Percentiles rank a stretch among this genome's conserved stretches.
phyloP scores from a whole-genome alignment of 2,329 filamentous ascomycete species.

The Talaromyces pinophilus region DNA sequence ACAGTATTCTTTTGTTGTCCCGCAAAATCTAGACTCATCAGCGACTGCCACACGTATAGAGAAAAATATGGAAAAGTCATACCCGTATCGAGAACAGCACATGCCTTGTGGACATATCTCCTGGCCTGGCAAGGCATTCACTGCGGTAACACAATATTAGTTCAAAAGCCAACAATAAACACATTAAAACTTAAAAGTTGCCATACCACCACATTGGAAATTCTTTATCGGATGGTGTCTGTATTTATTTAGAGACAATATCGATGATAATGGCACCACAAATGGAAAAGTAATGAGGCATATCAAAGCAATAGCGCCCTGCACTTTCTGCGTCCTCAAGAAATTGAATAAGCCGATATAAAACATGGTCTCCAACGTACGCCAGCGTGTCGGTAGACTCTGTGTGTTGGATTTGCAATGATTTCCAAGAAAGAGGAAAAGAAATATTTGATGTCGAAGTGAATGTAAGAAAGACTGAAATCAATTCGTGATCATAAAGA shows the following conservation, averaged over 20 bases:
- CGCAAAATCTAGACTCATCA: constrained; percentile 22
- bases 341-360: constrained; percentile 18
- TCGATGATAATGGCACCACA: constrained; percentile 36
- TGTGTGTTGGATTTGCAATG: not conserved
- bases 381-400: not conserved
- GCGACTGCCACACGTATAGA: constrained; percentile 34
- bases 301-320: constrained; percentile 37
- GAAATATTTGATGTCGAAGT: not conserved
- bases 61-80: constrained; percentile 13
- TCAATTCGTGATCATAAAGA: not conserved
- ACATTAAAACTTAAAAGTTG: not conserved
- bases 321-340: constrained; percentile 21
- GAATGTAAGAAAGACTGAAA: not conserved
- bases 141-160: constrained; percentile 1
- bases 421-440: not conserved
- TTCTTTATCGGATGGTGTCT: constrained; percentile 26
- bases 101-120: constrained; percentile 20
- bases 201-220: constrained; percentile 23
- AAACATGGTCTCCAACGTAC: constrained; percentile 17
- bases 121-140: constrained; percentile 21
- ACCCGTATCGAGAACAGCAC: constrained; percentile 25
- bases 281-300: constrained; percentile 41
- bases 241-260: constrained; percentile 50
- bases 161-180: not conserved
- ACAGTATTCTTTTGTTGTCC: constrained; percentile 24